Conservation (phyloP, 495 filamentous ascomycete genomes). For the Xylaria palmicola region DNA sequence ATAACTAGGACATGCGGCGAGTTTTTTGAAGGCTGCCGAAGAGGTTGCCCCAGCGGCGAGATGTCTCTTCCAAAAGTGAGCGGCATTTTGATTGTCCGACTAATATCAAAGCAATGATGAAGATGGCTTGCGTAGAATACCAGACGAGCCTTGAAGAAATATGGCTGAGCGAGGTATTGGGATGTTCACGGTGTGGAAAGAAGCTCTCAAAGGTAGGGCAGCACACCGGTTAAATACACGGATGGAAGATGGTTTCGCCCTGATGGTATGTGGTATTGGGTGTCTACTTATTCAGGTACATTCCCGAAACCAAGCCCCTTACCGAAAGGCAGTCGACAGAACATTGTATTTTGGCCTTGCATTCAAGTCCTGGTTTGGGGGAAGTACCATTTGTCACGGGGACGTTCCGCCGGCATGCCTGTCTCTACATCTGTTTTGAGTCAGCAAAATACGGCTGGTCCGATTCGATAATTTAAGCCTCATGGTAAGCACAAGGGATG, state of each 20-base stretch:
- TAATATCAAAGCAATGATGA: not conserved
- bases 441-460: slow-evolving; percentile 9
- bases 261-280: not conserved
- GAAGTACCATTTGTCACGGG: slow-evolving; percentile 6
- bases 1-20: slow-evolving; percentile 43
- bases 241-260: not conserved
- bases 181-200: not conserved
- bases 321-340: not conserved
- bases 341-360: not conserved
- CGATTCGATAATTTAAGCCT: slow-evolving; percentile 2
- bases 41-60: slow-evolving; percentile 27
- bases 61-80: slow-evolving; percentile 35
- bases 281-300: slow-evolving; percentile 7
- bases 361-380: not conserved
- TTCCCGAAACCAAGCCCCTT: not conserved
- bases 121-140: not conserved
- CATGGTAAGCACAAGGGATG: slow-evolving; percentile 5
- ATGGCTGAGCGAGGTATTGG: not conserved
- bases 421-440: not conserved
- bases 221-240: not conserved
- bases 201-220: not conserved
- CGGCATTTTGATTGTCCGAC: slow-evolving; percentile 22
- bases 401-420: not conserved
- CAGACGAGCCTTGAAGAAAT: not conserved
- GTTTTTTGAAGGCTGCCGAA: slow-evolving; percentile 23